Evolutionary conservation across 768 basidiomycete genomes (phyloP), one percentile per base, ranked within the genome.

Genomic region (Auricularia heimuer): DNA sequence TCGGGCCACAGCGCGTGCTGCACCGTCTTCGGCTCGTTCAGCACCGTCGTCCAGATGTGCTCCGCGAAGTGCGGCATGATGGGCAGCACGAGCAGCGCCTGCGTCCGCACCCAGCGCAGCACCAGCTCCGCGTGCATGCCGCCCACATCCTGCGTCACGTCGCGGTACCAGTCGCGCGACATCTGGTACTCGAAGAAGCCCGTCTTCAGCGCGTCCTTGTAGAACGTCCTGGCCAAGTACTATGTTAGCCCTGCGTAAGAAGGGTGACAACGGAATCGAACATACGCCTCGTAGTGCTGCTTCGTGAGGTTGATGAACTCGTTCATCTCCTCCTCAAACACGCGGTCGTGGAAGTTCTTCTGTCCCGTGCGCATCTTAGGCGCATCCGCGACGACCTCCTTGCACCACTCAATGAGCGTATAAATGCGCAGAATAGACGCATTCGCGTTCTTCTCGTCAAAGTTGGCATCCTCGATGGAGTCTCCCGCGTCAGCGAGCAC

Each of bases 371-470:
- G 87, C 69, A 97, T 74, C 68, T 83, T 84, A 3, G 82, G 76
- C 67, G 87, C 78, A 64, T 90, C 88, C 70, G 85, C 84, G 70
- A 87, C 76, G 81, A 60, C 29, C 14, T 60, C 56, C 77, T 96
- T 89, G 70, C 92, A 94, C 95, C 96, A 99, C 3, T 81, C 82
- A 68, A 94, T 79, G 71, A 97, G 78, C 0, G 96, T 98, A 73
- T 95, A 89, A 67, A 99, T 79, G 62, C 97, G 84, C 73, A 98
- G 75, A 72, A 99, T 98, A 67, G 92, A 94, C 11, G 97, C 94
- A 73, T 98, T 99, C 18, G 97, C 97, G 4, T 89, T 91, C 79
- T 94, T 91, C 81, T 98, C 96, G 73, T 99, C 97, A 71, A 98
- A 99, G 80, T 99, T 99, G 56, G 96, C 96, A 76, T 99, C 97